A percentile compares a stretch with the other conserved stretches of the same genome.
Evolutionary conservation across 176 grass and related monocot genomes (phyloP).

Genomic region (Lolium multiflorum): DNA sequence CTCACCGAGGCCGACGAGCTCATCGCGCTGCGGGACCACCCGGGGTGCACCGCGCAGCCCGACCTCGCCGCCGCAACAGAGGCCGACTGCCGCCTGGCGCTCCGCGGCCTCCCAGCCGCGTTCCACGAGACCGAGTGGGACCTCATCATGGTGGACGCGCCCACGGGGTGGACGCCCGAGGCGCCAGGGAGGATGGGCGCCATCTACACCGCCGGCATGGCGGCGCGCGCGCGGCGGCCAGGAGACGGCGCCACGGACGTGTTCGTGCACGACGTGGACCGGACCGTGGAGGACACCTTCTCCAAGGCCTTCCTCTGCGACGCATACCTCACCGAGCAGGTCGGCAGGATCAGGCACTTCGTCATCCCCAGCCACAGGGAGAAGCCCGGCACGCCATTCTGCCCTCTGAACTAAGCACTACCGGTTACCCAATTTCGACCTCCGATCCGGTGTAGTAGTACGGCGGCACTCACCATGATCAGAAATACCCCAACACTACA

Average conservation of each 20-base stretch:
- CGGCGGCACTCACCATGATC: not conserved
- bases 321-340: slow-evolving; percentile 66
- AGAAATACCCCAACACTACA: not conserved
- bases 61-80: slow-evolving; percentile 32
- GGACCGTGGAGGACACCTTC: slow-evolving; percentile 71
- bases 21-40: slow-evolving; percentile 34
- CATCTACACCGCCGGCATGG: slow-evolving; percentile 90
- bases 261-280: slow-evolving; percentile 82
- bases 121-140: slow-evolving; percentile 64
- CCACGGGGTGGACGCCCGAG: slow-evolving; percentile 75
- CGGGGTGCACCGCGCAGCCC: slow-evolving; percentile 30
- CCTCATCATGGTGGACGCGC: slow-evolving; percentile 86
- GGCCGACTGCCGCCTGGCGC: slow-evolving; percentile 38
- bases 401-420: slow-evolving; percentile 39
- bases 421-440: not conserved
- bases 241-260: slow-evolving; percentile 57
- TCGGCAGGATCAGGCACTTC: slow-evolving; percentile 70
- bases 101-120: slow-evolving; percentile 43
- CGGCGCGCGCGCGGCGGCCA: slow-evolving; percentile 48
- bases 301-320: slow-evolving; percentile 76
- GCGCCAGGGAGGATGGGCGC: slow-evolving; percentile 71
- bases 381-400: slow-evolving; percentile 64
- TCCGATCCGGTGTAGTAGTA: not conserved
- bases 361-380: slow-evolving; percentile 63
- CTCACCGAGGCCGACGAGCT: slow-evolving; percentile 57